A percentile compares a stretch with the other conserved stretches of the same genome.
Conservation (phyloP, 306 rosid genomes). For the Lathyrus aphaca region DNA sequence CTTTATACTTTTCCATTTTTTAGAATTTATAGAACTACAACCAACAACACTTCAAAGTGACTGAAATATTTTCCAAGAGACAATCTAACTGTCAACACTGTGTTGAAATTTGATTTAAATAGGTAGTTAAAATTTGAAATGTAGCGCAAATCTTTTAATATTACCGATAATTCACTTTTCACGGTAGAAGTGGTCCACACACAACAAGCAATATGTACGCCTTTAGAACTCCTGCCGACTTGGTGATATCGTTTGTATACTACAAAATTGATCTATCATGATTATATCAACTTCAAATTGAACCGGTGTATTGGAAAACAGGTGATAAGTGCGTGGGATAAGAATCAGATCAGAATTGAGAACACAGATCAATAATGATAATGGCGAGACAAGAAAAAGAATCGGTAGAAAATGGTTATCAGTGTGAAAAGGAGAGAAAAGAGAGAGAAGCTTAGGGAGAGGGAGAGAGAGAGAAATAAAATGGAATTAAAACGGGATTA, state of each 20-base stretch:
- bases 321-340: slow-evolving; percentile 39
- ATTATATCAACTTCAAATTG: slow-evolving; percentile 33
- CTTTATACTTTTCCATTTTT: slow-evolving; percentile 88
- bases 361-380: slow-evolving; percentile 59
- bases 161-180: slow-evolving; percentile 56
- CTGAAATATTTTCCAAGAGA: no score
- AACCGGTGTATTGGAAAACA: slow-evolving; percentile 35
- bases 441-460: slow-evolving; percentile 49
- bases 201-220: slow-evolving; percentile 47
- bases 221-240: slow-evolving; percentile 49
- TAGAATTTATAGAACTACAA: slow-evolving; percentile 44
- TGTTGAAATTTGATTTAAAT: slow-evolving; percentile 54
- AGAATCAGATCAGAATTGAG: slow-evolving; percentile 33
- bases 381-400: slow-evolving; percentile 42
- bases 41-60: slow-evolving; percentile 53
- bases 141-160: slow-evolving; percentile 51
- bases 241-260: slow-evolving; percentile 41
- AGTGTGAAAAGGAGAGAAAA: slow-evolving; percentile 33
- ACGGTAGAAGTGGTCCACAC: slow-evolving; percentile 42
- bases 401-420: slow-evolving; percentile 19
- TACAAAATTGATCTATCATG: slow-evolving; percentile 43
- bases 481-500: no score
- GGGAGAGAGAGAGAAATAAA: no score
- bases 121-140: slow-evolving; percentile 38
- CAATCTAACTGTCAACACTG: slow-evolving; percentile 61